Evolutionary conservation across 1,284 basidiomycete genomes (phyloP), one percentile per base, ranked within the genome.

Genomic region (Sphaerobolus stellatus): DNA sequence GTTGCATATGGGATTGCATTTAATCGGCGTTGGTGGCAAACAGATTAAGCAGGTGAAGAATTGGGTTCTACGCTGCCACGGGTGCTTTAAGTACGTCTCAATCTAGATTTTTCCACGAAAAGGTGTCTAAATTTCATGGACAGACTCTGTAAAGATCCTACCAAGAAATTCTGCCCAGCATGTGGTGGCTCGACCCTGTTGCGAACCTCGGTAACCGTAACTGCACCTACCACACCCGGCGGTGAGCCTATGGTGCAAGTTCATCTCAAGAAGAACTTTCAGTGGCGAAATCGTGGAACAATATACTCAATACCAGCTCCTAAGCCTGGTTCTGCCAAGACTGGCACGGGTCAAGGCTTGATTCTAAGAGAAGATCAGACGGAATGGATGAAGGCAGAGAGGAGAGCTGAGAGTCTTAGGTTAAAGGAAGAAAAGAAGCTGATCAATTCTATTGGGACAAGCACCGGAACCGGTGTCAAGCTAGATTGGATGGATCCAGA

Each of bases 61-160:
- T 59, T 99, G 94, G 92, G 93, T 98, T 1, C 74, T 99, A 60
- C 77, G 97, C 56, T 99, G 97, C 72, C 97, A 99, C 74, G 97
- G 94, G 16, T 99, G 97, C 74, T 98, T 95, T 83, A 98, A 98
- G 94, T 98, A 66, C 72, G 92, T 79, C n/a, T 29, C 50, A 18
- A n/a, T 44, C 31, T 34, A 4, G 16, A n/a, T n/a, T n/a, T n/a
- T n/a, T n/a, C n/a, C n/a, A n/a, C n/a, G n/a, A n/a, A n/a, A n/a
- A n/a, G n/a, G n/a, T n/a, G n/a, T n/a, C n/a, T n/a, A n/a, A n/a
- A 49, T 50, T 44, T 27, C 2, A 22, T 51, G 57, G 8, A 18
- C 6, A 18, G 7, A 43, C 38, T 63, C 50, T 99, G 96, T 77
- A 98, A 96, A 76, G 95, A 99, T 70, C 79, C 85, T 30, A 88